Base-by-base conservation (phyloP, 2,329 filamentous ascomycete genomes). In the Neopestalotiopsis sp. region DNA sequence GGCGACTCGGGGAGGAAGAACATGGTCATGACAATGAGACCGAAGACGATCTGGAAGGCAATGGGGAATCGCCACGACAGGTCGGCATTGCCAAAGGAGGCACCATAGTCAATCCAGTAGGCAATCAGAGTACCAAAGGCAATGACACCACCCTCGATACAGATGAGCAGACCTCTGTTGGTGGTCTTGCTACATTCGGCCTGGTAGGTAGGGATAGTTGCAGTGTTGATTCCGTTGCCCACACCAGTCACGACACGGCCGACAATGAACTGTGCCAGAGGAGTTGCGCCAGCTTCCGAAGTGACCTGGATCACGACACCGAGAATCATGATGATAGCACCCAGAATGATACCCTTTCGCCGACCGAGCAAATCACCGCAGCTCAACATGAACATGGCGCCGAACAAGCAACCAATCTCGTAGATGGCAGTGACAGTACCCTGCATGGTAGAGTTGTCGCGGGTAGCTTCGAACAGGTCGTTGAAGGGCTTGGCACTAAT, bases 241-340 rank as follows among this genome's bases (percentile, higher is more conserved):
- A 88, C 74, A 20, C 86, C 86, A 13, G 86, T 87, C 4, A 88
- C 77, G 9, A 86, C 81, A 62, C 85, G 77, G 6, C 84, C 84
- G 64, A 84, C 77, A 67, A 86, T 84, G 71, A 86, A 81, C 72
- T 86, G 84, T 1, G 82, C 80, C 42, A 83, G 69, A 1, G 80
- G 77, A 10, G 70, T 68, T 6, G 77, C 69, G 30, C 68, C 67
- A 0, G 70, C 64, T 67, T 78, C 73, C 20, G 79, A 67, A 17
- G 83, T 81, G 45, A 87, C 78, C 74, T 92, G 90, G 49, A 92
- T 84, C 9, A 86, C 81, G 42, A 89, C 88, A 20, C 90, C 90
- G 10, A 90, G 67, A 9, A 89, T 84, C 85, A 91, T 65, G 59
- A 61, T 49, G n/a, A 58, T 30, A 10, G 85, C 85, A 17, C 90